phyloP scores from a whole-genome alignment of 2,329 filamentous ascomycete genomes.

The Tolypocladium tropicale region DNA sequence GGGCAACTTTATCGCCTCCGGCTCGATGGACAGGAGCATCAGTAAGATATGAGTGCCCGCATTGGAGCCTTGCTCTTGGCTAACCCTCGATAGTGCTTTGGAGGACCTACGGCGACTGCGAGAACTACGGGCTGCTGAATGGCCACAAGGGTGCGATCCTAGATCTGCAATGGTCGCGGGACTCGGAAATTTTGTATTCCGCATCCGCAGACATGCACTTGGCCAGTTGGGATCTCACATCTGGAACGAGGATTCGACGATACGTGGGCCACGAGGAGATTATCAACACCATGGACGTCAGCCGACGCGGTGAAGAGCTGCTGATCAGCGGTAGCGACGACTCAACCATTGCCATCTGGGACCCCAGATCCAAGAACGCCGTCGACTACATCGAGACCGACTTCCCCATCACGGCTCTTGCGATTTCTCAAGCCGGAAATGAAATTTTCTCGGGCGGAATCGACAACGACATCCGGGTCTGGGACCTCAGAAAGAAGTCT shows the following conservation, averaged over 20 bases:
- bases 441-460: slow-evolving; percentile 93
- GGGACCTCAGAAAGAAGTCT: slow-evolving; percentile 89
- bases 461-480: slow-evolving; percentile 94
- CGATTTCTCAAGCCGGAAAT: slow-evolving; percentile 87
- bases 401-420: slow-evolving; percentile 84
- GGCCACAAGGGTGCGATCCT: slow-evolving; percentile 88
- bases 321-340: slow-evolving; percentile 90
- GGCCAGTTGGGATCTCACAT: slow-evolving; percentile 90
- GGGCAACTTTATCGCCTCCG: slow-evolving; percentile 83
- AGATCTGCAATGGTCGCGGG: slow-evolving; percentile 93
- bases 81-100: slow-evolving; percentile 60
- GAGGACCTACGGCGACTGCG: slow-evolving; percentile 84
- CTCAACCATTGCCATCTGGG: slow-evolving; percentile 90
- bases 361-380: slow-evolving; percentile 81
- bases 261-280: slow-evolving; percentile 92
- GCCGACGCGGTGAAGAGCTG: slow-evolving; percentile 80
- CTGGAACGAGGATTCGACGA: slow-evolving; percentile 80
- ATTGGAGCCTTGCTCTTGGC: background rate
- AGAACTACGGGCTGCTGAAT: slow-evolving; percentile 82
- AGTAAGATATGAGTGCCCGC: slow-evolving; percentile 38
- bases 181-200: slow-evolving; percentile 82
- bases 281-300: slow-evolving; percentile 87
- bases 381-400: slow-evolving; percentile 82
- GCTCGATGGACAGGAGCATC: slow-evolving; percentile 89
- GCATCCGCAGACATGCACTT: slow-evolving; percentile 90